Percentiles rank a stretch among this genome's conserved stretches.
phyloP scores from a whole-genome alignment of 2,329 filamentous ascomycete genomes.

The Aspergillaceae sp. region DNA sequence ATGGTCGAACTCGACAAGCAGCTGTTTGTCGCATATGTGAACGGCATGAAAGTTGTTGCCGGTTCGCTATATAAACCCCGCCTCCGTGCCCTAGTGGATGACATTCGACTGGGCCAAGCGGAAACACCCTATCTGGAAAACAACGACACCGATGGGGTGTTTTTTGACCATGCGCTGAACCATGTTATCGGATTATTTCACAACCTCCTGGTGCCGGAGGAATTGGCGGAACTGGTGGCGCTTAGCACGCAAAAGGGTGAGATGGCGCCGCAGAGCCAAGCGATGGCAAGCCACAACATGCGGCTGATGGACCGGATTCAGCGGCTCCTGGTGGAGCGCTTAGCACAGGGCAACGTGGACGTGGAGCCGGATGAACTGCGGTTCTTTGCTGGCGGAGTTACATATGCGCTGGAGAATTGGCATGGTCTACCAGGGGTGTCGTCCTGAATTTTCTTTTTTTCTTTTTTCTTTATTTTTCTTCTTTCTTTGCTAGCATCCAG shows the following conservation, averaged over 20 bases:
- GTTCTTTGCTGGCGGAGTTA: constrained; percentile 33
- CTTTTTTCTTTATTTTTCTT: too few relatives aligned
- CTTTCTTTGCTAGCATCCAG: too few relatives aligned
- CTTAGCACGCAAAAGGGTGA: constrained; percentile 17
- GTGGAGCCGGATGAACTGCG: constrained; percentile 30
- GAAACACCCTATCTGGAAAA: constrained; percentile 25
- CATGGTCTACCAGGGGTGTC: not conserved
- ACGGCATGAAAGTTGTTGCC: constrained; percentile 32
- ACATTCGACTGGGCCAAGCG: constrained; percentile 24
- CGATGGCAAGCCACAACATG: constrained; percentile 7
- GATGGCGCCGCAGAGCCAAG: constrained; percentile 2
- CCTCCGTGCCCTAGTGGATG: constrained; percentile 25
- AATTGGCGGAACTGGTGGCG: constrained; percentile 25
- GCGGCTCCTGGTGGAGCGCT: constrained; percentile 25
- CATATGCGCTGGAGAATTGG: constrained; percentile 23
- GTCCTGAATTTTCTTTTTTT: not conserved
- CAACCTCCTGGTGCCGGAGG: constrained; percentile 30
- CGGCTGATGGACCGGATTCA: constrained; percentile 27
- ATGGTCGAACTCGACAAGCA: constrained; percentile 31
- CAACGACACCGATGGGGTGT: constrained; percentile 22
- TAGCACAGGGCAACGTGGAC: constrained; percentile 21
- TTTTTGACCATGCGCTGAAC: constrained; percentile 28
- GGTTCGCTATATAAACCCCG: constrained; percentile 25
- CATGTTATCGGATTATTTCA: constrained; percentile 35
- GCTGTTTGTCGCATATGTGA: constrained; percentile 35